Percentiles rank a stretch among this genome's conserved stretches.
These are phyloP conservation scores for Furcasterigmium sp. DNA, from an alignment of 2,329 filamentous ascomycete species.

Conservation along the genomic window DNA sequence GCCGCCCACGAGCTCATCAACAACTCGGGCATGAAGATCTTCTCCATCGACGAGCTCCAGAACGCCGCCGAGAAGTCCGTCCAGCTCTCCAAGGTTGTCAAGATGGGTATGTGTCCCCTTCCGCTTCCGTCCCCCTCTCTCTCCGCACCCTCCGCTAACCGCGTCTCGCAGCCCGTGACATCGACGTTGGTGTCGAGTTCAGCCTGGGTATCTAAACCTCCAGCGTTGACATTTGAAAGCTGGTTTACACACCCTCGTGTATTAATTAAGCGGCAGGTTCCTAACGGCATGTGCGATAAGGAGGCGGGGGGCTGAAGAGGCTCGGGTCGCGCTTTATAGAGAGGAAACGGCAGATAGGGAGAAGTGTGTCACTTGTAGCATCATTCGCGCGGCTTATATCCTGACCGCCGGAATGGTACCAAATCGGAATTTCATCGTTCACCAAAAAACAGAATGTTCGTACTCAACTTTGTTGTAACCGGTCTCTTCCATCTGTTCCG, in stretches of 20 bases:
- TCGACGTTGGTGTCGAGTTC: slow-evolving; percentile 96
- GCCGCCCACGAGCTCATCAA: slow-evolving; percentile 88
- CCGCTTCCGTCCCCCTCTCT: neutral
- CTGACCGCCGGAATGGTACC: neutral
- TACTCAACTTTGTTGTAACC: too few relatives aligned
- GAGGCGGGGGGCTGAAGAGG: neutral
- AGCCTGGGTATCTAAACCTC: slow-evolving; percentile 77
- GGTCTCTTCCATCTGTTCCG: too few relatives aligned
- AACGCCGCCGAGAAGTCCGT: slow-evolving; percentile 96
- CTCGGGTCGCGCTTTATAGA: slow-evolving; percentile 4
- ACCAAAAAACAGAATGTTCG: too few relatives aligned
- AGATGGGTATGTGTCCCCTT: slow-evolving; percentile 68
- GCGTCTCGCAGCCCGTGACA: slow-evolving; percentile 70
- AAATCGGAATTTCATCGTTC: slow-evolving; percentile 4
- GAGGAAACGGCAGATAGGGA: too few relatives aligned
- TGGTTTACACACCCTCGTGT: slow-evolving; percentile 10
- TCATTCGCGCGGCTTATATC: slow-evolving; percentile 1
- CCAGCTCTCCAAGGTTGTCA: slow-evolving; percentile 98
- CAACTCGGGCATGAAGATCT: slow-evolving; percentile 98
- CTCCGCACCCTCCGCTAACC: slow-evolving; percentile 10
- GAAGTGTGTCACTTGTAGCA: slow-evolving; percentile 2
- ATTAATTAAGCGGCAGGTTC: slow-evolving; percentile 10
- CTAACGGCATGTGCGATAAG: slow-evolving; percentile 3
- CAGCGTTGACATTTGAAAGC: slow-evolving; percentile 11
- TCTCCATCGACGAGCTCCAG: slow-evolving; percentile 98